phyloP scores from a whole-genome alignment of 495 filamentous ascomycete species.

The Schizothecium vesticola region DNA sequence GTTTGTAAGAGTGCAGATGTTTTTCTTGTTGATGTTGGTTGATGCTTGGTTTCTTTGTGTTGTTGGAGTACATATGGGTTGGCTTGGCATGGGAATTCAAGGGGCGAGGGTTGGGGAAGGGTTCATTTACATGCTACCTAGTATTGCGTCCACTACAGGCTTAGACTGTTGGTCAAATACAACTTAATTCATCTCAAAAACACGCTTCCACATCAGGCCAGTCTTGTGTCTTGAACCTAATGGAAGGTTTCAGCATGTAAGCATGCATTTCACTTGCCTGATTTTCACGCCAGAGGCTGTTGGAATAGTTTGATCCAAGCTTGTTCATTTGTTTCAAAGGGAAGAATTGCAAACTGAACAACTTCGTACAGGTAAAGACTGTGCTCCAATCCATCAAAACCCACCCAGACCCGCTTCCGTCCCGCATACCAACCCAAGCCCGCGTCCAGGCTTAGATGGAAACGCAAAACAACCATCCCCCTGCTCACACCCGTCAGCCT shows the following conservation, averaged over 20 bases:
- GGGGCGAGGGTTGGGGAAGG: background rate
- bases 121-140: background rate
- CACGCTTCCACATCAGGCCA: background rate
- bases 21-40: background rate
- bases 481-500: no score
- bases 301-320: background rate
- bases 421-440: no score
- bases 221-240: no score
- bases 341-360: background rate
- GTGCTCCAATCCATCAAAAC: no score
- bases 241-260: no score
- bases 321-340: background rate
- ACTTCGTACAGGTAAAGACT: background rate
- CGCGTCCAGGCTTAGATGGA: no score
- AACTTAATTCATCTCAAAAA: background rate
- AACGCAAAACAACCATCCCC: no score
- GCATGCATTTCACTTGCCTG: no score
- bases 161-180: background rate
- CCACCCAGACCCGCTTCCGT: no score
- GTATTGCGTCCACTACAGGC: background rate
- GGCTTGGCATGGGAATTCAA: background rate
- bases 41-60: background rate
- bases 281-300: no score
- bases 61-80: background rate
- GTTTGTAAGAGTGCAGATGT: background rate